Evolutionary conservation across 192 early-diverging fungal species (phyloP).

Genomic region (Dissophora globulifera): DNA sequence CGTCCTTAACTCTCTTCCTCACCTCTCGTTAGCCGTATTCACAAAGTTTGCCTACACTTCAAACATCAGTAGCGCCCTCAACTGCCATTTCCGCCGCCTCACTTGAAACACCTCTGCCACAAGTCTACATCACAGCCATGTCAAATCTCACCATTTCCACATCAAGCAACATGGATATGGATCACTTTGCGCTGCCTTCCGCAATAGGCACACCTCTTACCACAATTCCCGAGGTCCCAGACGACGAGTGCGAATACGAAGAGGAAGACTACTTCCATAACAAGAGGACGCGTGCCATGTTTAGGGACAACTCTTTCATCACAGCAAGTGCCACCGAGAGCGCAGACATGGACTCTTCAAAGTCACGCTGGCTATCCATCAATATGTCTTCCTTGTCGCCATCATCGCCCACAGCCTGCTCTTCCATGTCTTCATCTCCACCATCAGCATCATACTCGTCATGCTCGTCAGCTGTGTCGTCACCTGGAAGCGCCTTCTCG

Average conservation of each 20-base stretch:
- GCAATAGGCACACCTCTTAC: slow-evolving; percentile 10
- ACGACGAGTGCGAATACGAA: slow-evolving; percentile 13
- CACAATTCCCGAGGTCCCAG: slow-evolving; percentile 15
- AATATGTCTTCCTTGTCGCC: slow-evolving; percentile 24
- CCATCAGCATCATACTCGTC: slow-evolving; percentile 28
- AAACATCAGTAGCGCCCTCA: no score
- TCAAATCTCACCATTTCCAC: background rate
- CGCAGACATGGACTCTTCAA: background rate
- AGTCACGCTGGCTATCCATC: slow-evolving; percentile 17
- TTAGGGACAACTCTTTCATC: background rate
- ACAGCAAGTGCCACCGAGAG: background rate
- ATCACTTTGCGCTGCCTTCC: background rate
- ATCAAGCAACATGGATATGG: slow-evolving; percentile 10
- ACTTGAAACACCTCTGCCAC: no score
- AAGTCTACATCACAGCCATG: background rate
- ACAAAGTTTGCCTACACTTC: no score
- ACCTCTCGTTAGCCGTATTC: no score
- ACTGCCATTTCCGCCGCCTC: no score
- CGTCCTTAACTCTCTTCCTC: no score
- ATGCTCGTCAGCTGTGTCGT: slow-evolving; percentile 32
- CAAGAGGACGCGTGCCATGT: background rate
- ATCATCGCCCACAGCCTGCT: slow-evolving; percentile 13
- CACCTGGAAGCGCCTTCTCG: slow-evolving; percentile 19
- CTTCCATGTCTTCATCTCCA: slow-evolving; percentile 6
- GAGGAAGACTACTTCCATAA: background rate